Base-by-base conservation (phyloP, 306 rosid genomes). In the Pachyrhizus erosus region DNA sequence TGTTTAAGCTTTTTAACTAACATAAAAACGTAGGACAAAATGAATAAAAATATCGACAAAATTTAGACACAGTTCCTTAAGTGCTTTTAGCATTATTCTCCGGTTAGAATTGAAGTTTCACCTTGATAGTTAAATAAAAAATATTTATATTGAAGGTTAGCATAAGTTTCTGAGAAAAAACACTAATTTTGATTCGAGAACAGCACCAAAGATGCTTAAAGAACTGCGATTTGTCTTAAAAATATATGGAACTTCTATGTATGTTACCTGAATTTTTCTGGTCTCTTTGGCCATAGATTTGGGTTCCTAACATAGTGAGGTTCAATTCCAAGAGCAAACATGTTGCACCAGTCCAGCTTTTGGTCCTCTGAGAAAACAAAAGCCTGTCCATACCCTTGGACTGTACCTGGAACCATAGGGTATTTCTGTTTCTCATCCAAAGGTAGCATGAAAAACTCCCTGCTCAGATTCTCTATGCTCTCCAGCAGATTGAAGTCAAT, bases 341-440 rank as follows among this genome's bases (percentile, higher is more conserved):
- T 96, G 87, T 96, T 93, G 84, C 98, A 93, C 98, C 99, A 96
- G 42, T 96, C 99, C 43, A 96, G 81, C 80, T 96, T 96, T 49
- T 96, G 99, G 78, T 93, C 93, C 90, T 96, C 97, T 61, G 99
- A 96, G 87, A 96, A 89, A 76, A 96, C 94, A 87, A 96, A 96
- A 51, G 99, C 99, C 52, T 96, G 98, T 18, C 99, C 99, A 69
- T 96, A 96, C 43, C 98, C 98, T 81, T 96, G 99, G 58, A 93
- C 86, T 34, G 97, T 93, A 42, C 99, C 97, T 0, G 98, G 99
- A 70, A 86, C 89, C 97, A 96, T 91, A 29, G 90, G 89, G 71
- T 96, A 93, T 89, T 92, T 92, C 82, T 92, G 89, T 80, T 96
- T 96, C 84, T 92, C 97, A 55, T 87, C 94, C 84, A 92, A 75